Base-by-base conservation (phyloP, 1,284 basidiomycete genomes). In the Chalciporus piperatoides region DNA sequence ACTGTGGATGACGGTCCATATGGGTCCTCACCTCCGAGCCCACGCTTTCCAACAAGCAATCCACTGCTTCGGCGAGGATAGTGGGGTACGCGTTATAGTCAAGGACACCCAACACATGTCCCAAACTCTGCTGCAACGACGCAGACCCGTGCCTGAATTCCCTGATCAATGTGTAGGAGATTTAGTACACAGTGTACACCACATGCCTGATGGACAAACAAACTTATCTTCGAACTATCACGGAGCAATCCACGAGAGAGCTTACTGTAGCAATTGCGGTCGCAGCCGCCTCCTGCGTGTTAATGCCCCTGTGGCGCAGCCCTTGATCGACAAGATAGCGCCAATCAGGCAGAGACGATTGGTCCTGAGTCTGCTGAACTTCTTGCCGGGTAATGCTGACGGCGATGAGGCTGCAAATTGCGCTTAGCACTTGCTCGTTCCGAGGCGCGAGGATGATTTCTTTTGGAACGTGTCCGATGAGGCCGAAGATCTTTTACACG, bases 261-360 rank as follows among this genome's bases (percentile, higher is more conserved):
- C 91, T 95, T 51, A 91, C 72, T 6, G 75, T 65, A 6, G 76
- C 73, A 70, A 94, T 68, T 27, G 87, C 82, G 35, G 65, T 63
- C 24, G 90, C 80, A 44, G 86, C 84, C 3, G 85, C 82, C 54
- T 85, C 80, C 67, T 97, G 96, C 0, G 90, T 89, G 15, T 69
- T 61, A 2, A 69, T 64, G 50, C 76, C 82, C 50, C 81, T 76
- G 56, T 90, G 82, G 62, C 85, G 87, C 48, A 93, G 72, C 1
- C 87, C 85, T 46, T 79, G 71, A 56, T 92, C 82, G 25, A 97
- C 68, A 36, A 93, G 72, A 30, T 75, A 73, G 48, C 75, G 72
- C 90, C 91, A 94, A 52, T 76, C 68, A 2, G 79, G 76, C 12
- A 77, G 71, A 19, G 71, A 68, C 19, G 74, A 70, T 38, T 65